phyloP scores from a whole-genome alignment of 352 stramenopile genomes.

The Plasmopara viticola region DNA sequence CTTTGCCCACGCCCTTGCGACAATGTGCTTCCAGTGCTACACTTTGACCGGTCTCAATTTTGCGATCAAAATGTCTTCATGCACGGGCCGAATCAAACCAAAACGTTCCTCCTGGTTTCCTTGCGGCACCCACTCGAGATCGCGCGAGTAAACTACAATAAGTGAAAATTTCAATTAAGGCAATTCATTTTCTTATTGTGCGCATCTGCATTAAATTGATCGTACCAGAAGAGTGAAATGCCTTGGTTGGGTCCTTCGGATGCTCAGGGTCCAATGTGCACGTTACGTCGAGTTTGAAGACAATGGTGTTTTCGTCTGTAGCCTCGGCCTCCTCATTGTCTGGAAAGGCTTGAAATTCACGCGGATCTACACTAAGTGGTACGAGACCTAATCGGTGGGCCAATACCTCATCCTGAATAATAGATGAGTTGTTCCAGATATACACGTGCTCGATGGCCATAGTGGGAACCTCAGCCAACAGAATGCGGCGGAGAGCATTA shows the following conservation, averaged over 20 bases:
- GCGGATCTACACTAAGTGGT: constrained; percentile 75
- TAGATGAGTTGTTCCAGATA: constrained; percentile 92
- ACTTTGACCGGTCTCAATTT: constrained; percentile 94
- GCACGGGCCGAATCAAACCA: constrained; percentile 75
- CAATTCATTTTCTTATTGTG: too few relatives aligned
- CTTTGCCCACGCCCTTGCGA: constrained; percentile 92
- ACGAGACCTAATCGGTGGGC: constrained; percentile 87
- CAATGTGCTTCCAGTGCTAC: constrained; percentile 95
- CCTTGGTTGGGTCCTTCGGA: constrained; percentile 62
- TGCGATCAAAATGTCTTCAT: constrained; percentile 95
- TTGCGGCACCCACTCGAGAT: constrained; percentile 96
- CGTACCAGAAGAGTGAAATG: constrained; percentile 54
- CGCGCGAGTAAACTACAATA: constrained; percentile 88
- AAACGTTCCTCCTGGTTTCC: constrained; percentile 92
- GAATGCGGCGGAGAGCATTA: constrained; percentile 88
- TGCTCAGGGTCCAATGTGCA: constrained; percentile 72
- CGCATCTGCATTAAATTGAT: constrained; percentile 1
- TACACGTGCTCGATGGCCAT: constrained; percentile 93
- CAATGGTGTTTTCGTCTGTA: constrained; percentile 95
- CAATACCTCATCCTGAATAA: constrained; percentile 91
- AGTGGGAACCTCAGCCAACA: constrained; percentile 88
- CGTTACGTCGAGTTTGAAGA: constrained; percentile 93
- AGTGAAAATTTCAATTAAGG: too few relatives aligned
- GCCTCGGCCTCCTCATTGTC: constrained; percentile 85
- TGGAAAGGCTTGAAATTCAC: constrained; percentile 82